Percentiles rank a stretch among this genome's conserved stretches.
These are phyloP conservation scores for Eutrema yunnanense DNA, from an alignment of 345 rosid genomes.

Conservation along the genomic window DNA sequence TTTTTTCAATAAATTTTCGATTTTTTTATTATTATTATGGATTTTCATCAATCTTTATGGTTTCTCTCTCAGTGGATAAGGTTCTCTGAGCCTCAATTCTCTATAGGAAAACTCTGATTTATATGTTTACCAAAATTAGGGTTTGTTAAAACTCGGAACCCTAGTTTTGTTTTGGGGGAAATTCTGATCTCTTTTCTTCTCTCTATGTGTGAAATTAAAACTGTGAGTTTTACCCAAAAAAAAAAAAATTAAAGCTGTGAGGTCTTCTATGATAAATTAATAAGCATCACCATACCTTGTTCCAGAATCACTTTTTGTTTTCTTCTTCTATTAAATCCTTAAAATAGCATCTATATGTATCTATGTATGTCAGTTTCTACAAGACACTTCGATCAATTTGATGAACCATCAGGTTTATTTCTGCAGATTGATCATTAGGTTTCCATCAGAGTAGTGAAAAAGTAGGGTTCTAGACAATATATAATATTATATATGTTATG, in stretches of 20 bases:
- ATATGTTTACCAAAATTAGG: conserved; percentile 9
- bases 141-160: conserved; percentile 10
- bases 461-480: conserved; percentile 8
- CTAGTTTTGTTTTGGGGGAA: conserved; percentile 22
- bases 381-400: conserved; percentile 5
- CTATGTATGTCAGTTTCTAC: conserved; percentile 22
- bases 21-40: background rate
- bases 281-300: conserved; percentile 19
- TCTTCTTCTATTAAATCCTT: conserved; percentile 7
- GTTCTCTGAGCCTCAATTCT: background rate
- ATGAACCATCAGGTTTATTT: conserved; percentile 18
- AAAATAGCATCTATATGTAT: background rate
- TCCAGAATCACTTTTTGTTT: conserved; percentile 15
- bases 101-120: background rate
- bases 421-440: conserved; percentile 21
- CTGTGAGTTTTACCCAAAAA: too few relatives aligned
- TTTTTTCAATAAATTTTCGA: background rate
- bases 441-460: conserved; percentile 9
- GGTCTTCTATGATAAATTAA: conserved; percentile 20
- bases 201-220: conserved; percentile 5
- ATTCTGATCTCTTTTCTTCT: background rate
- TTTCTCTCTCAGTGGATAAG: background rate
- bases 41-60: background rate
- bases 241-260: conserved; percentile 24
- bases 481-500: background rate